A percentile compares a stretch with the other conserved stretches of the same genome.
Conservation (phyloP, 2,329 filamentous ascomycete species). For the Nemania serpens region DNA sequence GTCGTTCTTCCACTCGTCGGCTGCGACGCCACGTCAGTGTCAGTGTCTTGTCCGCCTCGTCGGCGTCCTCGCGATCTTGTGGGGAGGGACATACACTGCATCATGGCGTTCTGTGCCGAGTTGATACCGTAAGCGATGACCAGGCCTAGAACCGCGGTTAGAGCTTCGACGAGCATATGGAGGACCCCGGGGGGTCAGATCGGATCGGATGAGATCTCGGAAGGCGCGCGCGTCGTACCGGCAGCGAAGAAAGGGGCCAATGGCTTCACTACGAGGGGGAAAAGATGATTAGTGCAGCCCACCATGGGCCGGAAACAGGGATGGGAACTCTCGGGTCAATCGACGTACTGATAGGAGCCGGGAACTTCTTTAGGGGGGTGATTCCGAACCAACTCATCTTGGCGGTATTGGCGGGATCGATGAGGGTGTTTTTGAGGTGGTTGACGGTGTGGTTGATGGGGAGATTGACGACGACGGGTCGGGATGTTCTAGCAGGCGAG, state of each 20-base stretch:
- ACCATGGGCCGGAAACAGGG: slow-evolving; percentile 4
- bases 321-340: slow-evolving; percentile 37
- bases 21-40: slow-evolving; percentile 51
- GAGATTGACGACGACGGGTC: slow-evolving; percentile 13
- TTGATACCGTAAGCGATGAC: slow-evolving; percentile 93
- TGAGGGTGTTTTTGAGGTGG: slow-evolving; percentile 44
- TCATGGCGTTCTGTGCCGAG: slow-evolving; percentile 76
- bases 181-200: background rate
- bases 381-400: slow-evolving; percentile 77
- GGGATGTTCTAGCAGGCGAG: slow-evolving; percentile 26
- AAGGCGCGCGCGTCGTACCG: slow-evolving; percentile 65
- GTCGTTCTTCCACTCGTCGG: slow-evolving; percentile 96
- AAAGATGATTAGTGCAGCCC: slow-evolving; percentile 31
- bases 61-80: background rate
- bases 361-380: slow-evolving; percentile 75
- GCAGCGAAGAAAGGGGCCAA: slow-evolving; percentile 93
- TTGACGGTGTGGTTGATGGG: slow-evolving; percentile 32
- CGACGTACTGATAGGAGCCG: slow-evolving; percentile 75
- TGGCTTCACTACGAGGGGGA: slow-evolving; percentile 70
- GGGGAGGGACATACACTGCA: slow-evolving; percentile 64
- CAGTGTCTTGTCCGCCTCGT: slow-evolving; percentile 10
- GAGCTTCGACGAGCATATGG: background rate
- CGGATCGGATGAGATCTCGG: background rate
- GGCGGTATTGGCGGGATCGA: slow-evolving; percentile 45
- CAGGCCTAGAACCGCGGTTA: slow-evolving; percentile 60